Conservation (phyloP, 257 asterid species). For the Nicotiana noctiflora region DNA sequence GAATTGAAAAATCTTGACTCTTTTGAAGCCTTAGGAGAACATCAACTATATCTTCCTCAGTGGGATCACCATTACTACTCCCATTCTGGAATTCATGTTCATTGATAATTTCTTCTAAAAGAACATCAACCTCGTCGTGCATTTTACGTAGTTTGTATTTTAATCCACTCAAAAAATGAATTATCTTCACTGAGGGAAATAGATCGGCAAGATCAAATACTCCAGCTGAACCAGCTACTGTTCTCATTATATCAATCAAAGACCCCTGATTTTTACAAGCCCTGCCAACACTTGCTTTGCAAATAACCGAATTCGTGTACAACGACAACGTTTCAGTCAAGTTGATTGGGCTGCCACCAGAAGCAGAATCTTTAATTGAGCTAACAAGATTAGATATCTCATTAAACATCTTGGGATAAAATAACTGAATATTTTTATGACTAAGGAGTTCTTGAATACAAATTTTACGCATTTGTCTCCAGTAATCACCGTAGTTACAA, state of each 20-base stretch:
- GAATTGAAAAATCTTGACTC: constrained; percentile 9
- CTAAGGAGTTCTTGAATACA: constrained; percentile 13
- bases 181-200: background rate
- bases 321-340: background rate
- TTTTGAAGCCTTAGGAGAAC: constrained; percentile 18
- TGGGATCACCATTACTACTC: background rate
- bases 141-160: constrained; percentile 3
- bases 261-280: background rate
- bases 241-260: background rate
- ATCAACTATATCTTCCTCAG: constrained; percentile 19
- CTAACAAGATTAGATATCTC: constrained; percentile 5
- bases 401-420: constrained; percentile 7
- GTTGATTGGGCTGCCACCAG: constrained; percentile 5
- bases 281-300: constrained; percentile 17
- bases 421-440: constrained; percentile 6
- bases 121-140: constrained; percentile 7
- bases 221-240: background rate
- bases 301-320: constrained; percentile 4
- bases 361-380: background rate
- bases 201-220: constrained; percentile 14
- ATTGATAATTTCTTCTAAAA: constrained; percentile 7
- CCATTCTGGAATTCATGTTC: constrained; percentile 7
- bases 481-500: constrained; percentile 15
- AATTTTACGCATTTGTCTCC: constrained; percentile 23
- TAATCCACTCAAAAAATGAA: background rate